Conservation (phyloP, 805 yeast genomes). For the Priceomyces castillae region DNA sequence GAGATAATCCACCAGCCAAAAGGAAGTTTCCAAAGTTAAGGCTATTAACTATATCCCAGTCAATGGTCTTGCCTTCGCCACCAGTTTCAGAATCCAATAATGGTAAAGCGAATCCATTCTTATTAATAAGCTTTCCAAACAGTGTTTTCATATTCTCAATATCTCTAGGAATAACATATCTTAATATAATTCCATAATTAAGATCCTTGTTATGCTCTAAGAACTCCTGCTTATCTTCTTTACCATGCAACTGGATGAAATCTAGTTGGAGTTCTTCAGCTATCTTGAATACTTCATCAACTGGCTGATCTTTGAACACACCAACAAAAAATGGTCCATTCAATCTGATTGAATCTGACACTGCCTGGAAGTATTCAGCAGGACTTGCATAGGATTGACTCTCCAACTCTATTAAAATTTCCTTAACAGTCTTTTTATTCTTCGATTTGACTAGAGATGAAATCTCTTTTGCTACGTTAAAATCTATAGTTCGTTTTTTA, state of each 20-base stretch:
- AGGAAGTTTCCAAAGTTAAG: slow-evolving; percentile 48
- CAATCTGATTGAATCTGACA: slow-evolving; percentile 21
- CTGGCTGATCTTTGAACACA: slow-evolving; percentile 80
- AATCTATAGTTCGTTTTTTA: slow-evolving; percentile 63
- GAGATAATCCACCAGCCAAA: slow-evolving; percentile 87
- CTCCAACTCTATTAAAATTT: slow-evolving; percentile 14
- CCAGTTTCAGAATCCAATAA: slow-evolving; percentile 86
- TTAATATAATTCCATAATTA: slow-evolving; percentile 62
- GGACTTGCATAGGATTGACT: slow-evolving; percentile 10
- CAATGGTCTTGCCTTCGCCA: slow-evolving; percentile 81
- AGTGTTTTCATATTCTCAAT: slow-evolving; percentile 16
- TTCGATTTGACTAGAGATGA: slow-evolving; percentile 23
- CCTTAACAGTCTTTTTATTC: slow-evolving; percentile 17
- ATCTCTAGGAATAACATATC: slow-evolving; percentile 63
- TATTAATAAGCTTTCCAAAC: slow-evolving; percentile 11
- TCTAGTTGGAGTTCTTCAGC: slow-evolving; percentile 55
- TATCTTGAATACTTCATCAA: slow-evolving; percentile 54
- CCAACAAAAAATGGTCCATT: slow-evolving; percentile 79
- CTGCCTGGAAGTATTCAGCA: slow-evolving; percentile 30
- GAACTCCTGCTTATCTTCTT: slow-evolving; percentile 49
- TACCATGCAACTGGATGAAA: slow-evolving; percentile 85
- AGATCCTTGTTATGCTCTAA: slow-evolving; percentile 40
- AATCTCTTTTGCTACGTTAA: slow-evolving; percentile 26
- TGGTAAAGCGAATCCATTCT: slow-evolving; percentile 48
- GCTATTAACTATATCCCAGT: slow-evolving; percentile 56